Conservation (phyloP, 1,139 yeast genomes). For the Schizosaccharomyces versatilis region DNA sequence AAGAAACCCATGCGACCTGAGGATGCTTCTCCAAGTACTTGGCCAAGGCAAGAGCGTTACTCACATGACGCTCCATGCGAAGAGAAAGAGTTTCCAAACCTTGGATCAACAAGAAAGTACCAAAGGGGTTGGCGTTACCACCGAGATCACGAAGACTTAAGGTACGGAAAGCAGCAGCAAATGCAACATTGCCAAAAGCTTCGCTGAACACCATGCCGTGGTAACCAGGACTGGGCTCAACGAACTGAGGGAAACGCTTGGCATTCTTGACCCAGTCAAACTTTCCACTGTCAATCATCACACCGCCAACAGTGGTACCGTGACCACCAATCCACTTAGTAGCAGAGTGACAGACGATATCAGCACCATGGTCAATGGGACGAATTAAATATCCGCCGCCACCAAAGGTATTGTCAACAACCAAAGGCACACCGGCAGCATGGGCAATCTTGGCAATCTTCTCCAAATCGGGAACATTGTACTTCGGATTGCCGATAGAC, state of each 20-base stretch:
- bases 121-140: conserved; percentile 73
- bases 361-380: conserved; percentile 80
- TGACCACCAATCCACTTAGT: conserved; percentile 98
- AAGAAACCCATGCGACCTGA: conserved; percentile 68
- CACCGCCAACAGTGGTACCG: conserved; percentile 90
- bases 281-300: conserved; percentile 68
- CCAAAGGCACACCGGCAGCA: conserved; percentile 70
- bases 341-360: conserved; percentile 68
- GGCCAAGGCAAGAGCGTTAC: conserved; percentile 67
- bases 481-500: conserved; percentile 83
- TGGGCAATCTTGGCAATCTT: conserved; percentile 57
- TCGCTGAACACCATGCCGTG: conserved; percentile 72
- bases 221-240: conserved; percentile 77
- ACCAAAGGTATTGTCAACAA: conserved; percentile 92
- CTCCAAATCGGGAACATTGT: conserved; percentile 80
- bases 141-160: conserved; percentile 85
- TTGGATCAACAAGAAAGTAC: conserved; percentile 60
- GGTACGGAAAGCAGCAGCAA: conserved; percentile 56
- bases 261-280: conserved; percentile 81
- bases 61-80: conserved; percentile 79
- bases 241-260: conserved; percentile 68
- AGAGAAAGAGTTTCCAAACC: conserved; percentile 86
- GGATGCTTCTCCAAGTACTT: conserved; percentile 47
- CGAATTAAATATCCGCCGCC: conserved; percentile 80
- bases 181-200: conserved; percentile 56